These are phyloP conservation scores for Fusarium tricinctum DNA, from an alignment of 2,329 filamentous ascomycete genomes.

Conservation along the genomic window DNA sequence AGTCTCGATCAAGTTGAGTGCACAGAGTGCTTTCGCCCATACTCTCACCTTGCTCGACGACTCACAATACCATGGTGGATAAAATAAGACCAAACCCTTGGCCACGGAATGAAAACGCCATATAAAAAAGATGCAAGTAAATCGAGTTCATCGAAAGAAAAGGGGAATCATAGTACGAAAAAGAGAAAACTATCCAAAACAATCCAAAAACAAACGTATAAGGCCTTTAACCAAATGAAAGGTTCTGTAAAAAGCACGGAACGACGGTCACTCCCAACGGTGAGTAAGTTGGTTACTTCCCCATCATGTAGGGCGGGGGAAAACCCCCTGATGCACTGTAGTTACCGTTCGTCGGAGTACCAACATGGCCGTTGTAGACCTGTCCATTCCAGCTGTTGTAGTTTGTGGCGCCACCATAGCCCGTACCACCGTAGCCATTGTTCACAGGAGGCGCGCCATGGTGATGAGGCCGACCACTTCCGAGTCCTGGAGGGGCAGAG, in stretches of 20 bases:
- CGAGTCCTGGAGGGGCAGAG: constrained; percentile 79
- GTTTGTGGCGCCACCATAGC: constrained; percentile 37
- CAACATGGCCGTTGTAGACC: constrained; percentile 36
- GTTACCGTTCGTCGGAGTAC: constrained; percentile 33
- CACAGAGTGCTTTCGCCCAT: neutral
- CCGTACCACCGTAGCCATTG: constrained; percentile 29
- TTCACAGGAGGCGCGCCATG: constrained; percentile 43
- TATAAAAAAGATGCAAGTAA: constrained; percentile 24
- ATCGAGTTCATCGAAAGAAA: constrained; percentile 7
- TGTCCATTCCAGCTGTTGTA: constrained; percentile 47
- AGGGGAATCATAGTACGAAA: constrained; percentile 39
- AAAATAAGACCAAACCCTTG: constrained; percentile 10
- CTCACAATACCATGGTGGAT: constrained; percentile 3
- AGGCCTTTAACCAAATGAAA: neutral
- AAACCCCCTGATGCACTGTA: constrained; percentile 44
- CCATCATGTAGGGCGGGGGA: constrained; percentile 28
- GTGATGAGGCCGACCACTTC: constrained; percentile 49
- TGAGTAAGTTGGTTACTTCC: neutral
- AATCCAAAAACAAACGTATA: neutral
- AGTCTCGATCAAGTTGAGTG: neutral
- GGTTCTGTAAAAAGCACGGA: neutral
- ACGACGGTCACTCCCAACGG: neutral
- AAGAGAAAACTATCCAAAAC: neutral
- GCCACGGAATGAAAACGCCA: constrained; percentile 27
- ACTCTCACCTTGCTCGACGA: constrained; percentile 30